Evolutionary conservation across 2,329 filamentous ascomycete species (phyloP).

Genomic region (Penicillium concentricum): DNA sequence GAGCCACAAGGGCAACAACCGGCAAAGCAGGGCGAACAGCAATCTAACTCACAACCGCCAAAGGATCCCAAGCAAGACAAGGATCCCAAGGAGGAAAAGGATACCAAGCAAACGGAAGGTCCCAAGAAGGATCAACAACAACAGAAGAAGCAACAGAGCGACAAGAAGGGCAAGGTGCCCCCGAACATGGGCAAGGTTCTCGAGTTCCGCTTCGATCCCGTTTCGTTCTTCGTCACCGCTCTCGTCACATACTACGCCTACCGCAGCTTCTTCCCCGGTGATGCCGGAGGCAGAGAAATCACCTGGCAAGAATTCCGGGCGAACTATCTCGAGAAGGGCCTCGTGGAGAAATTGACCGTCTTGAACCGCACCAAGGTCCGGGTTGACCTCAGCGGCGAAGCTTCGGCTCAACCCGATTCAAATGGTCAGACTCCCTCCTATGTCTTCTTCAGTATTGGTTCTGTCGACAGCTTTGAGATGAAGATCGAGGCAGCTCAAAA

Average conservation of each 20-base stretch:
- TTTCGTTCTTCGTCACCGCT: slow-evolving; percentile 56
- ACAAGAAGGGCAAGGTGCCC: slow-evolving; percentile 28
- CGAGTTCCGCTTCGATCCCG: slow-evolving; percentile 55
- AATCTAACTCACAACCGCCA: slow-evolving; percentile 17
- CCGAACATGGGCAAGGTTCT: slow-evolving; percentile 37
- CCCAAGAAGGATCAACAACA: slow-evolving; percentile 16
- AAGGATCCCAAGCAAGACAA: slow-evolving; percentile 4
- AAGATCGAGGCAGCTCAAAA: slow-evolving; percentile 84
- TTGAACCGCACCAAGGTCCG: slow-evolving; percentile 75
- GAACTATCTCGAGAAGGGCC: slow-evolving; percentile 91
- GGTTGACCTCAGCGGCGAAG: slow-evolving; percentile 76
- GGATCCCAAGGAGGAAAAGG: slow-evolving; percentile 3
- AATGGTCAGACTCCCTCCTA: slow-evolving; percentile 68
- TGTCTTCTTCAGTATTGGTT: slow-evolving; percentile 96
- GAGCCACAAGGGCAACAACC: slow-evolving; percentile 27
- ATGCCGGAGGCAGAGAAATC: slow-evolving; percentile 70
- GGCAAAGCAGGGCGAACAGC: slow-evolving; percentile 22
- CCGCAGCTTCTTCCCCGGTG: slow-evolving; percentile 64
- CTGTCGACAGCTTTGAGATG: slow-evolving; percentile 87
- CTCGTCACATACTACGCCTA: slow-evolving; percentile 65
- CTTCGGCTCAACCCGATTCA: slow-evolving; percentile 68
- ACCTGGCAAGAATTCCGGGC: slow-evolving; percentile 96
- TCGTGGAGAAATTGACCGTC: slow-evolving; percentile 88
- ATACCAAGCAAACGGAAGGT: slow-evolving; percentile 8
- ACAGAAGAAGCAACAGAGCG: slow-evolving; percentile 26